Evolutionary conservation across 148 eudicot species (phyloP), one percentile per base, ranked within the genome.

Genomic region (Diospyros lotus): DNA sequence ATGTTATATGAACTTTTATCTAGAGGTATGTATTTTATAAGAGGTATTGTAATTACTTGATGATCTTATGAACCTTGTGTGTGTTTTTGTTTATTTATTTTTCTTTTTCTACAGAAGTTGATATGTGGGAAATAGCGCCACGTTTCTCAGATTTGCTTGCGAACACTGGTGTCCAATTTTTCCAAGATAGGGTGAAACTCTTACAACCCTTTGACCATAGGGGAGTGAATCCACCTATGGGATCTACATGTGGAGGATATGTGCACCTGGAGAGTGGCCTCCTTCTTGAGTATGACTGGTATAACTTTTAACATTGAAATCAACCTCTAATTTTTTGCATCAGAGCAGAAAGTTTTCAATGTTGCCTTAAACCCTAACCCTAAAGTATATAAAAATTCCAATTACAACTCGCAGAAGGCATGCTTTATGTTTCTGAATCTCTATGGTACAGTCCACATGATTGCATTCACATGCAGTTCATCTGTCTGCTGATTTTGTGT

Each of bases 61-160:
- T 78, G 48, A 58, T 65, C 8, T 5, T 75, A 39, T 17, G 45
- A 28, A 28, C 28, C 28, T 28, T 28, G 28, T 28, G 28, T 28
- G 28, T 28, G 28, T 28, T 28, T 28, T 28, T 28, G 28, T 28
- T 28, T 28, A 54, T 54, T 39, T 64, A 68, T 72, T 9, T 28
- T 44, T 8, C 9, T 28, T 73, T 62, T 62, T 62, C 64, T 91
- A 86, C 94, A 93, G 99, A 95, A 87, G 98, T 95, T 54, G 98
- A 95, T 82, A 77, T 84, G 63, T 95, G 99, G 99, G 99, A 95
- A 80, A 85, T 95, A 79, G 98, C 99, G 69, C 99, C 99, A 59
- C 93, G 87, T 40, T 95, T 95, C 79, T 79, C 93, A 44, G 99
- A 95, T 72, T 87, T 95, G 85, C 86, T 95, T 58, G 88, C 86